Percentiles rank a stretch among this genome's conserved stretches.
phyloP scores from a whole-genome alignment of 1,284 basidiomycete genomes.

The Trametes hirsuta region DNA sequence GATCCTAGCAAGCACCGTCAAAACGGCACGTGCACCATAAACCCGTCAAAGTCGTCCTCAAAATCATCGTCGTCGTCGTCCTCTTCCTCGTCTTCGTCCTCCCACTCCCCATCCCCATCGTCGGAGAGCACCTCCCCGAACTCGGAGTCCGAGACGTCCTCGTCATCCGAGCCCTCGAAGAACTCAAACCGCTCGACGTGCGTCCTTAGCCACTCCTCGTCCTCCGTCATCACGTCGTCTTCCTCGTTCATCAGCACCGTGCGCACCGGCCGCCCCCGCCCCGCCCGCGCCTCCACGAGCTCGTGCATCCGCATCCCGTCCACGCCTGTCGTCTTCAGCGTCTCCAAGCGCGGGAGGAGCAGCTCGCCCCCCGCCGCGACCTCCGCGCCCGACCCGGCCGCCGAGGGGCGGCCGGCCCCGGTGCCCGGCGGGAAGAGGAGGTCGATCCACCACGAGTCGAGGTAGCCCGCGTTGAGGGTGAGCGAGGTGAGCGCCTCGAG shows the following conservation, averaged over 20 bases:
- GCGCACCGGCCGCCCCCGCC: conserved; percentile 44
- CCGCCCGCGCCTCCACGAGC: conserved; percentile 49
- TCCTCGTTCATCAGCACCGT: conserved; percentile 44
- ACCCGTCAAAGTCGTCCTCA: conserved; percentile 11
- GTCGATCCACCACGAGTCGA: conserved; percentile 41
- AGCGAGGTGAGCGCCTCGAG: conserved; percentile 42
- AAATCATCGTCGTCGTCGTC: conserved; percentile 17
- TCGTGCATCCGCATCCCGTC: conserved; percentile 43
- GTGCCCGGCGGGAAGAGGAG: conserved; percentile 35
- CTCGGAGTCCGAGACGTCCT: conserved; percentile 1
- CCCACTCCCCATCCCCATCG: conserved; percentile 20
- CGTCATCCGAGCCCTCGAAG: conserved; percentile 32
- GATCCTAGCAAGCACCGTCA: background rate
- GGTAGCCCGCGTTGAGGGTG: conserved; percentile 47
- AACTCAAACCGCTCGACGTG: conserved; percentile 27
- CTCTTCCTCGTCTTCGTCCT: conserved; percentile 17
- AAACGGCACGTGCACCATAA: conserved; percentile 12
- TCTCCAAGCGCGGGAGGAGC: conserved; percentile 44
- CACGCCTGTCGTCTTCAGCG: conserved; percentile 49
- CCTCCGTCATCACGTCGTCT: conserved; percentile 18
- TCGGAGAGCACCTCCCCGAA: conserved; percentile 23
- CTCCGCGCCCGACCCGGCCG: background rate
- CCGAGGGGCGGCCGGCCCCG: background rate
- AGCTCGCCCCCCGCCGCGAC: conserved; percentile 2
- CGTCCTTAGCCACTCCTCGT: conserved; percentile 27